Conservation (phyloP, 768 basidiomycete genomes). For the Phaffia tasmanica region DNA sequence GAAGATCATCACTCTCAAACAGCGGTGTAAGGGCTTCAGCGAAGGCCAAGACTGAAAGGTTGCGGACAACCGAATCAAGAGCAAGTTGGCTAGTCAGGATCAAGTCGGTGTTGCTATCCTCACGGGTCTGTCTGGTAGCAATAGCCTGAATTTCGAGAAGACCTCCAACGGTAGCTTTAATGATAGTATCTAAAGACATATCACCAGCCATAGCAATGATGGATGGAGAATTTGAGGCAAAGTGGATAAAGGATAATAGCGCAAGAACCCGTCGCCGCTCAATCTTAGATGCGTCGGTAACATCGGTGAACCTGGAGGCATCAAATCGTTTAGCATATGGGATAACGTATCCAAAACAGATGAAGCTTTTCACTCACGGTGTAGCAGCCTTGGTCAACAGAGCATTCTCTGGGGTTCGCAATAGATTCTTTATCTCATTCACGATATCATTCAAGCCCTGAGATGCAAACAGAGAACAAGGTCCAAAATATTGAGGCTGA, state of each 20-base stretch:
- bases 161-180: slow-evolving; percentile 12
- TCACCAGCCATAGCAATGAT: slow-evolving; percentile 9
- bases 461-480: not conserved
- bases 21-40: slow-evolving; percentile 31
- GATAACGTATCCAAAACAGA: too few relatives aligned
- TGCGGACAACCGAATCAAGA: slow-evolving; percentile 48
- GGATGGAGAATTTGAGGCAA: slow-evolving; percentile 2
- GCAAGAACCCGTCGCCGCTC: slow-evolving; percentile 16
- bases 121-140: not conserved
- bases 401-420: not conserved
- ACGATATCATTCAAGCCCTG: slow-evolving; percentile 25
- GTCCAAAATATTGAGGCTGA: not conserved
- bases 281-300: slow-evolving; percentile 20
- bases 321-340: too few relatives aligned
- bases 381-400: not conserved
- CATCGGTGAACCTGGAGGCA: slow-evolving; percentile 5
- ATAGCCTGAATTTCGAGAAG: slow-evolving; percentile 12
- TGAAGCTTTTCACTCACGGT: too few relatives aligned
- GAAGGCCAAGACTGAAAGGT: slow-evolving; percentile 64
- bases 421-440: slow-evolving; percentile 7
- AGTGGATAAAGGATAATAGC: slow-evolving; percentile 20
- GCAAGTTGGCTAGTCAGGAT: slow-evolving; percentile 38
- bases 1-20: slow-evolving; percentile 25
- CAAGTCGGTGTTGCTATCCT: slow-evolving; percentile 27
- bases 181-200: not conserved